These are phyloP conservation scores for Umbellularia californica DNA, from an alignment of 164 flowering plant genomes.

Conservation along the genomic window DNA sequence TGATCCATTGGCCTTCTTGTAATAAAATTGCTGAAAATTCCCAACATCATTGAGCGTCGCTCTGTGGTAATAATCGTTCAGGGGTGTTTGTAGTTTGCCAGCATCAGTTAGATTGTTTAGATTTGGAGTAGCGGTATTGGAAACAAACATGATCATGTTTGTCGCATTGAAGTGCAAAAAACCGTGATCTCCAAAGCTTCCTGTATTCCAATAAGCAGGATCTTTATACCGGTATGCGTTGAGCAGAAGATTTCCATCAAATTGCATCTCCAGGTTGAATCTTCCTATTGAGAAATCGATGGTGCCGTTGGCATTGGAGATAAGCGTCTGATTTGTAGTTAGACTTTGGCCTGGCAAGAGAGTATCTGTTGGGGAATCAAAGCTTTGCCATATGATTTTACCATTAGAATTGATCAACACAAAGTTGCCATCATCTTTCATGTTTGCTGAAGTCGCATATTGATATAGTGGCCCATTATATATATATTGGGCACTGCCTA, in stretches of 20 bases:
- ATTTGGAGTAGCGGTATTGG: not conserved
- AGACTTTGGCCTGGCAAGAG: slow-evolving; percentile 2
- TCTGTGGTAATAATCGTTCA: slow-evolving; percentile 25
- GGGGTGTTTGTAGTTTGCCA: slow-evolving; percentile 3
- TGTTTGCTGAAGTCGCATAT: slow-evolving; percentile 10
- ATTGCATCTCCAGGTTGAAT: slow-evolving; percentile 24
- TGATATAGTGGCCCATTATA: not conserved
- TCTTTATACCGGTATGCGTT: slow-evolving; percentile 13
- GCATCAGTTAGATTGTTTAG: not conserved
- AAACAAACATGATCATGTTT: slow-evolving; percentile 14
- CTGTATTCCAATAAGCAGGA: slow-evolving; percentile 20
- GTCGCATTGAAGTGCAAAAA: slow-evolving; percentile 7
- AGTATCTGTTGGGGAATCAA: not conserved
- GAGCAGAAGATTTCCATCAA: slow-evolving; percentile 24
- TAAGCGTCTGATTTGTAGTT: not conserved
- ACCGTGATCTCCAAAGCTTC: not conserved
- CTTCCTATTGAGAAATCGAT: slow-evolving; percentile 19
- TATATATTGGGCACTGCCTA: not conserved
- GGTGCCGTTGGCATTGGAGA: slow-evolving; percentile 9
- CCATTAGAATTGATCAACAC: not conserved
- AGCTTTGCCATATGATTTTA: not conserved
- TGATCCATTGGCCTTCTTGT: slow-evolving; percentile 10
- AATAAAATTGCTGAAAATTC: slow-evolving; percentile 21
- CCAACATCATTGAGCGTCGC: slow-evolving; percentile 22
- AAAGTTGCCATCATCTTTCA: slow-evolving; percentile 14